Base-by-base conservation (phyloP, 2,329 filamentous ascomycete species). In the Hymenoscyphus occultus region DNA sequence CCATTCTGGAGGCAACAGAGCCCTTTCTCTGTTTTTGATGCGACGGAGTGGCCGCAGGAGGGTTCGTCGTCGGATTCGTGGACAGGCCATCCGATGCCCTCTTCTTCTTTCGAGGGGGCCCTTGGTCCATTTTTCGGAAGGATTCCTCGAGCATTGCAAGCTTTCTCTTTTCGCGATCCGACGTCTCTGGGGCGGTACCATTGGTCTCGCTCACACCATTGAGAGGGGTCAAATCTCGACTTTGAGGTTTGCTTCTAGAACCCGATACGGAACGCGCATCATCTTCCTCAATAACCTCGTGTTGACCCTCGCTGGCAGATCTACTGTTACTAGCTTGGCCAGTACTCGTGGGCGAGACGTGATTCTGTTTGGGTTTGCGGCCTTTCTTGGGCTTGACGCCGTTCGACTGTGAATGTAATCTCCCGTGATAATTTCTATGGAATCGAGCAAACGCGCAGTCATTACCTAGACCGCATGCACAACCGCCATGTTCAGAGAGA, bases 401-500 rank as follows among this genome's bases (percentile, higher is more conserved):
- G 45, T 72, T 75, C 66, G 79, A 76, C 71, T 84, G 86, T 16
- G 59, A n/a, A 74, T 83, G 82, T 13, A 77, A 73, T 64, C 80
- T 83, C 51, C 76, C 76, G 64, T 84, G 76, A 71, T 87, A 86
- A 61, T 83, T 84, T 60, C 84, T 80, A 72, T 87, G 84, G 69
- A 89, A 89, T 22, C 85, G 84, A 65, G 81, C 81, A 76, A 90
- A 89, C 2, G 86, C 84, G 71, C 87, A 90, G 64, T 88, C 84
- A 51, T 80, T 78, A 7, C 85, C 86, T 14, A 86, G 75, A 64
- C 89, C 84, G 75, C 91, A 94, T 4, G 90, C 91, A 76, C 91
- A 94, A 19, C 90, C 90, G 19, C 91, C 91, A 71, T 92, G 90
- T 74, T 93, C 90, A 19, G 90, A 89, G 6, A 93, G 82, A 9